Conservation (phyloP, 2,329 filamentous ascomycete genomes). For the Lecanicillium sp. region DNA sequence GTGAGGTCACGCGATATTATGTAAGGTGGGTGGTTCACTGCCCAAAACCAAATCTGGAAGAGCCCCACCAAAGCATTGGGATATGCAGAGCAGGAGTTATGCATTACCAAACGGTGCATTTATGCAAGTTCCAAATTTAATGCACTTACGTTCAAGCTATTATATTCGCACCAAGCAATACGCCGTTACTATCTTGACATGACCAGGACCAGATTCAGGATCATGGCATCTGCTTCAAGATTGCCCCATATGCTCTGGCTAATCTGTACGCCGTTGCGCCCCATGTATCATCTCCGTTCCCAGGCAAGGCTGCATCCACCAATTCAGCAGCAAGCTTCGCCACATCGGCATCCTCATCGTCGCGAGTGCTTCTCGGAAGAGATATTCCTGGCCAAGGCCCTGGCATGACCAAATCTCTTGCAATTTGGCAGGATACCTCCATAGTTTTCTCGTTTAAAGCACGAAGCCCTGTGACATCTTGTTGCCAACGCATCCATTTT, state of each 20-base stretch:
- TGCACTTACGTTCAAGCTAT: no score
- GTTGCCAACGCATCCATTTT: slow-evolving; percentile 22
- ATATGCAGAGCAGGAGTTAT: background rate
- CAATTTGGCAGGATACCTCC: slow-evolving; percentile 14
- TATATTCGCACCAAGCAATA: no score
- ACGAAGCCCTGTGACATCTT: slow-evolving; percentile 22
- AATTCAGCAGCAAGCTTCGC: slow-evolving; percentile 26
- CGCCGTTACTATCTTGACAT: no score
- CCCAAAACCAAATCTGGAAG: background rate
- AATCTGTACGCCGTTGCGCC: slow-evolving; percentile 20
- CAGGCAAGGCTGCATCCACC: slow-evolving; percentile 17
- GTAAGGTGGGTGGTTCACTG: slow-evolving; percentile 3
- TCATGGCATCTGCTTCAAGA: slow-evolving; percentile 15
- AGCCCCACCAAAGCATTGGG: background rate
- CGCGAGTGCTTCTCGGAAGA: background rate
- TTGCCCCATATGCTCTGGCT: slow-evolving; percentile 17
- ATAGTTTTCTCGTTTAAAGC: slow-evolving; percentile 19
- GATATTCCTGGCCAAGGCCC: background rate
- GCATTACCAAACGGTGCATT: slow-evolving; percentile 2
- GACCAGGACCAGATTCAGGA: no score
- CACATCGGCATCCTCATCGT: slow-evolving; percentile 15
- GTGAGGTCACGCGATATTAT: slow-evolving; percentile 8
- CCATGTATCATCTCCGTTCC: slow-evolving; percentile 20
- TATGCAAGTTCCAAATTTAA: no score
- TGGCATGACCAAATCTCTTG: slow-evolving; percentile 22